These are phyloP conservation scores for Penicillium sp. DNA, from an alignment of 2,329 filamentous ascomycete genomes.

Conservation along the genomic window DNA sequence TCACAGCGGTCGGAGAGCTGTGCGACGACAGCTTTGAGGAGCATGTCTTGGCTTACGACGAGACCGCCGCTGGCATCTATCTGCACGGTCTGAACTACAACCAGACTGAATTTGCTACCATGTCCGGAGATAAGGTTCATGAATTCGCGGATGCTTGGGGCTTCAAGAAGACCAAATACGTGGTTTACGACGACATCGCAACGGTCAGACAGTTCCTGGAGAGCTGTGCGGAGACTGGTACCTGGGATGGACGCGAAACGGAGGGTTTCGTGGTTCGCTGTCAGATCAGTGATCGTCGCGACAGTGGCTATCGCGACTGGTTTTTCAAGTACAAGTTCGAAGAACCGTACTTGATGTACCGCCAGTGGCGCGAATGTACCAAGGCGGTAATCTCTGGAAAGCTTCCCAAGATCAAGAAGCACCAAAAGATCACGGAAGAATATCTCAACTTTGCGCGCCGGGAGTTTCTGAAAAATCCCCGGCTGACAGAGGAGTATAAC, in stretches of 20 bases:
- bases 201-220: conserved; percentile 78
- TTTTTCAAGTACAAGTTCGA: conserved; percentile 99
- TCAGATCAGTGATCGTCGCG: conserved; percentile 53
- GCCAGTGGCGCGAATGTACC: conserved; percentile 96
- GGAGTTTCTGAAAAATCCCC: conserved; percentile 62
- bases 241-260: conserved; percentile 84
- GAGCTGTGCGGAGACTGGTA: conserved; percentile 76
- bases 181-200: conserved; percentile 67
- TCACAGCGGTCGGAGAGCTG: conserved; percentile 90
- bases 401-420: conserved; percentile 74
- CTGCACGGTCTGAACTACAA: conserved; percentile 96
- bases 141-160: conserved; percentile 88
- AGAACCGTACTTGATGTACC: conserved; percentile 97
- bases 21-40: conserved; percentile 97
- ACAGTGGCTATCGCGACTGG: conserved; percentile 72
- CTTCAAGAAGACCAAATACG: conserved; percentile 79
- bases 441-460: conserved; percentile 77
- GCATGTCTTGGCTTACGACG: conserved; percentile 84
- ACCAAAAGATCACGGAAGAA: conserved; percentile 80
- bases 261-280: conserved; percentile 97
- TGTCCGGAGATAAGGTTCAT: conserved; percentile 76
- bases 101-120: conserved; percentile 83
- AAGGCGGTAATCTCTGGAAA: conserved; percentile 76
- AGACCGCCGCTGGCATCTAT: conserved; percentile 80
- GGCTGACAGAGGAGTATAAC: conserved; percentile 65